A percentile compares a stretch with the other conserved stretches of the same genome.
These are phyloP conservation scores for Annulohypoxylon moriforme DNA, from an alignment of 495 filamentous ascomycete species.

Conservation along the genomic window DNA sequence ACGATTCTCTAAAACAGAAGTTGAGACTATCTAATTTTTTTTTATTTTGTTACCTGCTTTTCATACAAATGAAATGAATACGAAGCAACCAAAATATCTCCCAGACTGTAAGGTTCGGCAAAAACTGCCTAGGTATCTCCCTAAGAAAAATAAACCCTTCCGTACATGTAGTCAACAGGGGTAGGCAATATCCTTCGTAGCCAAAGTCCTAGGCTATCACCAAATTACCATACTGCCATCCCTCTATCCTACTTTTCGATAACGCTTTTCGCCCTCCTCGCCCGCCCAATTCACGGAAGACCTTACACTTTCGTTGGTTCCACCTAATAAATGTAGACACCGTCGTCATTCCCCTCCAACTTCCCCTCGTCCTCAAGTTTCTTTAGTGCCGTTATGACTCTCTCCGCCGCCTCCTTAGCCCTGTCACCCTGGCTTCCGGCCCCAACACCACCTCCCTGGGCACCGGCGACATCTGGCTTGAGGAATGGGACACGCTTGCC, in stretches of 20 bases:
- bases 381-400: slow-evolving; percentile 20
- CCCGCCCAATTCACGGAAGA: background rate
- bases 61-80: background rate
- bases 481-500: slow-evolving; percentile 28
- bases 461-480: slow-evolving; percentile 12
- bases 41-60: background rate
- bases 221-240: background rate
- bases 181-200: background rate
- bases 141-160: background rate
- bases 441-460: background rate
- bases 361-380: slow-evolving; percentile 37
- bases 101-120: background rate
- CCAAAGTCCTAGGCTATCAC: background rate
- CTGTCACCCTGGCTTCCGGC: background rate
- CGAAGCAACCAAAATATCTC: background rate
- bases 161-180: background rate
- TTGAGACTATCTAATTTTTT: slow-evolving; percentile 7
- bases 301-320: background rate
- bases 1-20: background rate
- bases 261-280: background rate
- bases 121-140: background rate
- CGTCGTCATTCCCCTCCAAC: slow-evolving; percentile 26
- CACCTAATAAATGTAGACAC: slow-evolving; percentile 28
- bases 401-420: slow-evolving; percentile 11
- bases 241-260: background rate